Conservation (phyloP, 2,329 filamentous ascomycete genomes). For the Neurospora sp. region DNA sequence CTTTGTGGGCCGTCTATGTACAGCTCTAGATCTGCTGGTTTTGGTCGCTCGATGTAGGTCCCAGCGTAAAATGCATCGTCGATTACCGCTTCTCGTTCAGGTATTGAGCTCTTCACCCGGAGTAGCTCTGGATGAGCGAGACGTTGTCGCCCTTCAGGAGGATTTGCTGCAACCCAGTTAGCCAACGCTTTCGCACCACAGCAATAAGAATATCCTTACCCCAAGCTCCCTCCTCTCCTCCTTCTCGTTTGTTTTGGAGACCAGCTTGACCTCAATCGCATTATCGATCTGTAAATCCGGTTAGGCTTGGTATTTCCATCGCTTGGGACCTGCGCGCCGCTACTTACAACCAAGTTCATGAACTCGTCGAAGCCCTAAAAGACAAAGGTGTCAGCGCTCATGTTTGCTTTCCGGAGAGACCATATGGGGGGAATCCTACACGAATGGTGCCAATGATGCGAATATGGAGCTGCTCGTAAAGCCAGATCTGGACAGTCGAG, state of each 20-base stretch:
- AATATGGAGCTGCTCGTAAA: constrained; percentile 91
- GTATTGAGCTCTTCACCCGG: constrained; percentile 11
- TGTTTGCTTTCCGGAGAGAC: not conserved
- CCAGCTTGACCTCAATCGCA: constrained; percentile 80
- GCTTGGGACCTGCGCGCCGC: not conserved
- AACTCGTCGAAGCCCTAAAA: constrained; percentile 92
- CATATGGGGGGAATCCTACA: constrained; percentile 37
- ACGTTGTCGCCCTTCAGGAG: constrained; percentile 84
- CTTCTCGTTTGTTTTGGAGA: constrained; percentile 66
- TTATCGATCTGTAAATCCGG: constrained; percentile 49
- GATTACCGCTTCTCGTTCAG: not conserved
- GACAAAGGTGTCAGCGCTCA: constrained; percentile 11
- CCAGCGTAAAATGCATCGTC: not conserved
- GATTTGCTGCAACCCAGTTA: constrained; percentile 56
- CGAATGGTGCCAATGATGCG: constrained; percentile 95
- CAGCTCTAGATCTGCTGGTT: not conserved
- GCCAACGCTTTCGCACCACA: constrained; percentile 5
- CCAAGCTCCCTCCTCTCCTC: constrained; percentile 69
- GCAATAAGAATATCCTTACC: constrained; percentile 42
- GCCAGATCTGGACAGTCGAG: constrained; percentile 84
- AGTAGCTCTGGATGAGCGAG: constrained; percentile 60
- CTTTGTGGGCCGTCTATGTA: not conserved
- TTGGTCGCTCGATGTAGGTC: not conserved
- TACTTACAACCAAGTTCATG: constrained; percentile 75
- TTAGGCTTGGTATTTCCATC: constrained; percentile 31